Conservation (phyloP, 345 rosid genomes). For the Crucihimalaya himalaica region DNA sequence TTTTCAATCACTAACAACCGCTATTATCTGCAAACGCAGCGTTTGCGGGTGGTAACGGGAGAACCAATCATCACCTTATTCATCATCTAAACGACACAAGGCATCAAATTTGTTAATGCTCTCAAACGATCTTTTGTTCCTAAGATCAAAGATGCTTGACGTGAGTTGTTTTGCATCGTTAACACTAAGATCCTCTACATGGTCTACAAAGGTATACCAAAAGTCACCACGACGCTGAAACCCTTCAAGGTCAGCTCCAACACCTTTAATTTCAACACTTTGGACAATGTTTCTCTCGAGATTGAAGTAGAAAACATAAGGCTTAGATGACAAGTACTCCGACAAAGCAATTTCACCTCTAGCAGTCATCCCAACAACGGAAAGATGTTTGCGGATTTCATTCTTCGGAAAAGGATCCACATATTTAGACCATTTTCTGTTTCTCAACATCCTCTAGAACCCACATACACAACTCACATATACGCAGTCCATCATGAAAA, state of each 20-base stretch:
- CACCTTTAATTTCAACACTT: not conserved
- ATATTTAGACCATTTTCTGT: slow-evolving; percentile 1
- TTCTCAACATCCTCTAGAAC: slow-evolving; percentile 14
- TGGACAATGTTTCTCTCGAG: not conserved
- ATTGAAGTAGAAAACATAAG: not conserved
- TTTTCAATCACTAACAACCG: no score
- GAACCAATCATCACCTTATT: no score
- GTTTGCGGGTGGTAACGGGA: no score
- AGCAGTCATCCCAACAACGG: not conserved
- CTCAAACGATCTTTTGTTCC: not conserved
- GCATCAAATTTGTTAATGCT: not conserved
- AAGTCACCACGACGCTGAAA: no score
- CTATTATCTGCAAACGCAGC: no score
- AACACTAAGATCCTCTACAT: not conserved
- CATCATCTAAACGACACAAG: not conserved
- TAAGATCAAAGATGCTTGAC: not conserved
- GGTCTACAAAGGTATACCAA: not conserved
- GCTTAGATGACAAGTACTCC: no score
- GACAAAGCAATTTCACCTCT: not conserved
- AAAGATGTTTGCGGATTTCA: not conserved
- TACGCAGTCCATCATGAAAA: fast-evolving
- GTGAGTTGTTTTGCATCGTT: not conserved
- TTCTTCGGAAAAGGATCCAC: not conserved
- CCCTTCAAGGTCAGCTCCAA: no score
- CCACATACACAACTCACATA: not conserved